Evolutionary conservation across 139 green algal genomes (phyloP).

Genomic region (Dunaliella primolecta): DNA sequence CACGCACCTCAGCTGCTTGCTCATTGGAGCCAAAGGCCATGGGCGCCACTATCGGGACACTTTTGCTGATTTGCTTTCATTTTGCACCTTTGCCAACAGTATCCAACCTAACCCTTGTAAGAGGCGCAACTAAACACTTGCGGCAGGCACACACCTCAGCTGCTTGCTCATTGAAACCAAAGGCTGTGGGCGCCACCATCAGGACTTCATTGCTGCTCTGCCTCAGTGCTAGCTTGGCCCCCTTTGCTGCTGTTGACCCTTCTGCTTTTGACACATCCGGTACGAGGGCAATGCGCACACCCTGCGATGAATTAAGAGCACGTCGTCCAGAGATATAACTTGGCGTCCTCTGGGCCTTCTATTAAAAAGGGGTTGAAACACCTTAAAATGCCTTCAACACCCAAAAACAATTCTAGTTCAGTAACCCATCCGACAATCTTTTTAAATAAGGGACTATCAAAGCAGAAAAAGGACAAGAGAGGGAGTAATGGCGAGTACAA

Average conservation of each 20-base stretch:
- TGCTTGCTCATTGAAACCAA: conserved; percentile 91
- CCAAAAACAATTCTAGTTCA: too few species aligned
- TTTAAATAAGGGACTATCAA: too few species aligned
- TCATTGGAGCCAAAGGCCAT: conserved; percentile 96
- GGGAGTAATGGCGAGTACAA: too few species aligned
- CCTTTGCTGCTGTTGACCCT: conserved; percentile 5
- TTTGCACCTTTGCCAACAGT: too few species aligned
- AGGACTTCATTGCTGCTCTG: conserved; percentile 86
- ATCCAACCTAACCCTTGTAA: too few species aligned
- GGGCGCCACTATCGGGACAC: conserved; percentile 92
- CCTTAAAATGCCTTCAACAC: too few species aligned
- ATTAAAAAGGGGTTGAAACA: too few species aligned
- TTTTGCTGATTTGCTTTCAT: conserved; percentile 81
- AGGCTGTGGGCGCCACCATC: conserved; percentile 93
- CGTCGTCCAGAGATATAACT: neutral
- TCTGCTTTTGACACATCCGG: conserved; percentile 36
- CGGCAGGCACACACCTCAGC: conserved; percentile 51
- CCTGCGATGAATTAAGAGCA: neutral
- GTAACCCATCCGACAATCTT: too few species aligned
- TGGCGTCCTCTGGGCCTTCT: too few species aligned
- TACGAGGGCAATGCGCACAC: conserved; percentile 33
- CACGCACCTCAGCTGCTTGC: conserved; percentile 81
- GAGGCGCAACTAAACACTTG: too few species aligned
- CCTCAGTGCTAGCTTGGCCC: conserved; percentile 18
- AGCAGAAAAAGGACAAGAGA: too few species aligned